Conservation (phyloP, 495 filamentous ascomycete genomes). For the Thermochaetoides thermophila region DNA sequence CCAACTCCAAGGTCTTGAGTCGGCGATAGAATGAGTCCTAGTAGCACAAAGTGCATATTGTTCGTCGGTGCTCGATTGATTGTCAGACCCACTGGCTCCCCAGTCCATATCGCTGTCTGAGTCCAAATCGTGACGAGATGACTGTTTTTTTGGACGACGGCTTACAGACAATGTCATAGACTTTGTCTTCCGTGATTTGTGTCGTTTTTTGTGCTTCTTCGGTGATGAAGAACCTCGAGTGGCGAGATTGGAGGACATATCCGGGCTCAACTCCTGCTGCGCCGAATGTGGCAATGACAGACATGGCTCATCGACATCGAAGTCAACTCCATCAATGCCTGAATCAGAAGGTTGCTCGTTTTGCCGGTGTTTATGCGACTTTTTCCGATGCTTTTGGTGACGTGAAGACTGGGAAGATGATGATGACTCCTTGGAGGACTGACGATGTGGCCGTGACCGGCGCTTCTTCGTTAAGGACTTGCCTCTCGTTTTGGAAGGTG, state of each 20-base stretch:
- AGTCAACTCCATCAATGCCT: background rate
- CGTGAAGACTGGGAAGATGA: too few species aligned
- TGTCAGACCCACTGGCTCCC: too few species aligned
- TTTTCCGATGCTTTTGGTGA: too few species aligned
- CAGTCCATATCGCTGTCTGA: slow-evolving; percentile 10
- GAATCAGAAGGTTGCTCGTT: slow-evolving; percentile 3
- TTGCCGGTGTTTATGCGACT: background rate
- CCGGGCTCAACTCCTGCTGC: background rate
- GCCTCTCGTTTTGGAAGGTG: slow-evolving; percentile 5
- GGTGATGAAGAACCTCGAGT: slow-evolving; percentile 9
- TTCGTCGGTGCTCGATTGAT: too few species aligned
- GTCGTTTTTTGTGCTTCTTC: slow-evolving; percentile 1
- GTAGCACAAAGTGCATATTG: too few species aligned
- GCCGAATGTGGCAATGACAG: slow-evolving; percentile 1
- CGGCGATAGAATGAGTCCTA: too few species aligned
- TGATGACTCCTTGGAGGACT: slow-evolving; percentile 1
- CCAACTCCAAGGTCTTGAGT: too few species aligned
- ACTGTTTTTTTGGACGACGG: background rate
- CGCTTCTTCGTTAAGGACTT: slow-evolving; percentile 11
- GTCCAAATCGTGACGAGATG: background rate
- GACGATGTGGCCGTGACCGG: slow-evolving; percentile 1
- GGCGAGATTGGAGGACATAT: background rate
- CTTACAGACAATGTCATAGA: too few species aligned
- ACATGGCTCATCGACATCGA: slow-evolving; percentile 1
- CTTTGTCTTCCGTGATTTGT: slow-evolving; percentile 5